Evolutionary conservation across 2,329 filamentous ascomycete genomes (phyloP).

Genomic region (Plectosphaerella sp.): DNA sequence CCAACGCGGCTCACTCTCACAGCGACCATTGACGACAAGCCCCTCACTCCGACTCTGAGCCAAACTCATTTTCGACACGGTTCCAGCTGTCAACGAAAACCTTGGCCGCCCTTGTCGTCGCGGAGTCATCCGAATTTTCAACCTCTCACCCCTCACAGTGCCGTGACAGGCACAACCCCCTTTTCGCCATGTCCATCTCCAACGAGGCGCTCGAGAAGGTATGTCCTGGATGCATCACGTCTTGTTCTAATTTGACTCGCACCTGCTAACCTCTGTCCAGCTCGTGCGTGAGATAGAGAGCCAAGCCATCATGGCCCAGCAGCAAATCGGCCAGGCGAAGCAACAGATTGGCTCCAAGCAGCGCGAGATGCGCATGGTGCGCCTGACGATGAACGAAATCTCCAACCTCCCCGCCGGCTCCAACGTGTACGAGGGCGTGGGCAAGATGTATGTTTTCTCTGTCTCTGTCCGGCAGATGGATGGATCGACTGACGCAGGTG

Average conservation of each 20-base stretch:
- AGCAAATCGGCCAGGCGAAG: conserved; percentile 84
- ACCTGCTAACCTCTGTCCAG: conserved; percentile 38
- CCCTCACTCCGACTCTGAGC: no score
- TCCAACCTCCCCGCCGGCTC: conserved; percentile 70
- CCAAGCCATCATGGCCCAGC: conserved; percentile 81
- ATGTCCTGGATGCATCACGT: conserved; percentile 13
- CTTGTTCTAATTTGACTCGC: neutral
- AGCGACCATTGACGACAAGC: no score
- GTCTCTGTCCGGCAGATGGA: neutral
- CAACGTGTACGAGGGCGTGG: conserved; percentile 88
- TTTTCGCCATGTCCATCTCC: conserved; percentile 74
- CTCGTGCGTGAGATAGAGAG: conserved; percentile 90
- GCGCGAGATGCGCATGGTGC: conserved; percentile 81
- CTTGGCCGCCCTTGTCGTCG: no score
- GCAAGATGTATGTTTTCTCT: conserved; percentile 74
- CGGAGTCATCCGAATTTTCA: no score
- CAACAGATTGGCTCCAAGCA: conserved; percentile 82
- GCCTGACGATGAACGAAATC: conserved; percentile 82
- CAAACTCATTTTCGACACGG: no score
- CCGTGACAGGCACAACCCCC: conserved; percentile 21
- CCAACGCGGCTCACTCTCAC: no score
- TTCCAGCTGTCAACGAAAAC: no score
- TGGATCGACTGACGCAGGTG: conserved; percentile 2
- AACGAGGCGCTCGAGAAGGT: conserved; percentile 95
- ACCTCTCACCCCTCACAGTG: conserved; percentile 42